These are phyloP conservation scores for Fusarium tuaranense DNA, from an alignment of 2,329 filamentous ascomycete genomes.

Conservation along the genomic window DNA sequence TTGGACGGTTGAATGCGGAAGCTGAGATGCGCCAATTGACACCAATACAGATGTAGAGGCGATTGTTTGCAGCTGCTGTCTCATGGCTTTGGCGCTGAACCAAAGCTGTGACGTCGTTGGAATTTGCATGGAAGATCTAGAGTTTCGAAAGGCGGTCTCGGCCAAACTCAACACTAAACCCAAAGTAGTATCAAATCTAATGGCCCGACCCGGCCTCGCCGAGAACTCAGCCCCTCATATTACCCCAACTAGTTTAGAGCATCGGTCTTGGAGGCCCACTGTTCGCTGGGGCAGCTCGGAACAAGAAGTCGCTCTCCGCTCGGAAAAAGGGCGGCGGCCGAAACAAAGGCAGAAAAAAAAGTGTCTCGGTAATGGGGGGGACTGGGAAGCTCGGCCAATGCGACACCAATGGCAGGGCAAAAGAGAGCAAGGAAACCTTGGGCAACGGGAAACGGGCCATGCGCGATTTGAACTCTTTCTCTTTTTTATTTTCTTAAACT, in stretches of 20 bases:
- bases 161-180: slow-evolving; percentile 8
- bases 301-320: slow-evolving; percentile 32
- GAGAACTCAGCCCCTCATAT: slow-evolving; percentile 21
- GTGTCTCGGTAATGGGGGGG: slow-evolving; percentile 23
- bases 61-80: background rate
- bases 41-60: background rate
- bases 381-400: slow-evolving; percentile 35
- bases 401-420: slow-evolving; percentile 29
- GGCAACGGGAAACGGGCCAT: slow-evolving; percentile 19
- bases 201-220: slow-evolving; percentile 13
- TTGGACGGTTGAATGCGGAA: background rate
- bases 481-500: slow-evolving; percentile 24
- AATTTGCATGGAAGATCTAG: background rate
- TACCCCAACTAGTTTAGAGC: slow-evolving; percentile 14
- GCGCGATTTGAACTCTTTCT: slow-evolving; percentile 16
- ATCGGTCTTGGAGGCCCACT: slow-evolving; percentile 9
- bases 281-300: slow-evolving; percentile 38
- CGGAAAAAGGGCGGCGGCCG: slow-evolving; percentile 41
- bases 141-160: slow-evolving; percentile 3
- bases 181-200: slow-evolving; percentile 12
- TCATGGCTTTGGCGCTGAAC: background rate
- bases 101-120: slow-evolving; percentile 32
- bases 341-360: slow-evolving; percentile 26
- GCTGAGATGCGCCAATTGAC: background rate
- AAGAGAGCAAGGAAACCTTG: slow-evolving; percentile 30